Conservation (phyloP, 2,329 filamentous ascomycete genomes). For the Chaetothyriales sp. region DNA sequence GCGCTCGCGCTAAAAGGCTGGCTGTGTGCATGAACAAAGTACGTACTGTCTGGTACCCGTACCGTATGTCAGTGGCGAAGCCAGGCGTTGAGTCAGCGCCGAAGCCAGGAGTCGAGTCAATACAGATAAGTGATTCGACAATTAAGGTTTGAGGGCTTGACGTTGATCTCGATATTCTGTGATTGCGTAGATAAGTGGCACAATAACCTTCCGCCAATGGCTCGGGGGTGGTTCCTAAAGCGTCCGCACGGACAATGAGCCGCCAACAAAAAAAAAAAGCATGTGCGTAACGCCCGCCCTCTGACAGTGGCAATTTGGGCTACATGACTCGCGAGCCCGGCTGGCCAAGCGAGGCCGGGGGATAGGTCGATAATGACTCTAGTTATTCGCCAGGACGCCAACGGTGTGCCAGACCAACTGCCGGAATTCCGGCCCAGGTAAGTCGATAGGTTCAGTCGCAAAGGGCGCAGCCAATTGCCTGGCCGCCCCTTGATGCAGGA, state of each 20-base stretch:
- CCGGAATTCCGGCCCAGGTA: too few species aligned
- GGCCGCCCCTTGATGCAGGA: neutral
- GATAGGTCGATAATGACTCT: neutral
- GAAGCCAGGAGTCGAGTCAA: neutral
- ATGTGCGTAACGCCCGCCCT: neutral
- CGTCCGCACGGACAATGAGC: neutral
- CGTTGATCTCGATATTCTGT: neutral
- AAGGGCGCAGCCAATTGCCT: neutral
- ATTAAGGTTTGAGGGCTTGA: neutral
- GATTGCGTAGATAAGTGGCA: neutral
- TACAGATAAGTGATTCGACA: neutral
- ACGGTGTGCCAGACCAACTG: neutral
- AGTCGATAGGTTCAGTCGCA: too few species aligned
- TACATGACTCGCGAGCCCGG: neutral
- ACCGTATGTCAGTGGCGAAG: neutral
- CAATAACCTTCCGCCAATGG: neutral
- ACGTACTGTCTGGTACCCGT: too few species aligned
- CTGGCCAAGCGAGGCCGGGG: neutral
- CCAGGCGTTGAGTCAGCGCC: neutral
- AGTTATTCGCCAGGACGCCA: neutral
- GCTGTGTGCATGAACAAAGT: neutral
- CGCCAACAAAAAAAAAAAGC: neutral
- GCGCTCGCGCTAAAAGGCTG: too few species aligned
- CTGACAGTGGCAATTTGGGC: neutral
- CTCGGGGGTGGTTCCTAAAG: neutral